Evolutionary conservation across 192 early-diverging fungal species (phyloP).

Genomic region (Irineochytrium annulatum): DNA sequence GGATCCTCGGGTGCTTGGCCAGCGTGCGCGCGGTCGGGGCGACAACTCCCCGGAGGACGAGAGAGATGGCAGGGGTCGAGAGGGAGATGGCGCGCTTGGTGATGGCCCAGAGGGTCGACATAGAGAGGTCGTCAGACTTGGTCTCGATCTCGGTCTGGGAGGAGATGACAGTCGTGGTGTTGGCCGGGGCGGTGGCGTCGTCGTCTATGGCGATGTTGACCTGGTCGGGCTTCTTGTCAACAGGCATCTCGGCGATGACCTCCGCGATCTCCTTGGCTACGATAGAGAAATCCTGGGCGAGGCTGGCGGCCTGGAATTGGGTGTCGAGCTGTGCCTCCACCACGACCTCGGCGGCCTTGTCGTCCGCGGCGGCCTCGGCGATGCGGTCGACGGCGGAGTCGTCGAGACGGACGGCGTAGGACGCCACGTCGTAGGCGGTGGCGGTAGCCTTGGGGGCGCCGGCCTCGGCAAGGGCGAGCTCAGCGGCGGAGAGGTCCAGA

Average conservation of each 20-base stretch:
- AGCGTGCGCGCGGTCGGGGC: slow-evolving; percentile 1
- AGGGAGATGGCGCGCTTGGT: background rate
- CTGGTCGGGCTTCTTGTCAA: background rate
- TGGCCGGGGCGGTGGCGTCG: background rate
- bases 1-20: background rate
- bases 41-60: no score
- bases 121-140: background rate
- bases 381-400: background rate
- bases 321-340: background rate
- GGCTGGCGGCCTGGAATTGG: background rate
- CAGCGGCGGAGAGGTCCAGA: no score
- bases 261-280: background rate
- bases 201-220: background rate
- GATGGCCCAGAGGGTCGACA: background rate
- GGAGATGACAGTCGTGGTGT: background rate
- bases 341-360: background rate
- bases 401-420: background rate
- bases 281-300: background rate
- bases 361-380: background rate
- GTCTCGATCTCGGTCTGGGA: background rate
- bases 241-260: background rate
- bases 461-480: background rate
- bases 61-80: background rate
- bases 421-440: background rate
- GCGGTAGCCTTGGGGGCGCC: background rate